Evolutionary conservation across 306 rosid species (phyloP), one percentile per base, ranked within the genome.

Genomic region (Cajanus cajan): DNA sequence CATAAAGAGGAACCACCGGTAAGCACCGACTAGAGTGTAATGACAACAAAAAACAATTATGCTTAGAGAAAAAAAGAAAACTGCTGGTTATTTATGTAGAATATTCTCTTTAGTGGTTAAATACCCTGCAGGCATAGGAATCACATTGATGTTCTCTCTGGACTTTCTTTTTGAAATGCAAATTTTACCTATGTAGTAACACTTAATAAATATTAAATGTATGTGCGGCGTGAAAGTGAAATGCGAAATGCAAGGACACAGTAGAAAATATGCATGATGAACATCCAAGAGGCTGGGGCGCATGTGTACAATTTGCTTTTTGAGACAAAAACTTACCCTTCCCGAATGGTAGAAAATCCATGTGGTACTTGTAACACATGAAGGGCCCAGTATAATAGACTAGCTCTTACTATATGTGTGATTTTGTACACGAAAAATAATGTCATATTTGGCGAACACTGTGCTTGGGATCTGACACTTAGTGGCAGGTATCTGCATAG

Each of bases 261-360:
- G 81, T 83, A 84, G 78, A 71, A 68, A 85, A 72, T 18, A 52
- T 73, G 59, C 39, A 44, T 76, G 68, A 61, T 13, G 69, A 61
- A 63, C 37, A 83, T 65, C 76, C 68, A 69, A 40, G 78, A 68
- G 39, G 41, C 8, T 59, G 33, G 81, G 37, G 81, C 51, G 71
- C 71, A 34, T 40, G 74, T 39, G 78, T 73, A 73, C 54, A 66
- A 78, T 43, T 68, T 74, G 82, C 73, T 69, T 71, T 65, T 63
- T 34, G 54, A 70, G 84, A 78, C 77, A 81, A 82, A 81, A 85
- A 43, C 76, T 82, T 70, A 70, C 54, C 79, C 64, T 57, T 19
- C 66, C 80, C 82, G 75, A 79, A 65, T 45, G 78, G 85, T 75
- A 79, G 84, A 86, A 82, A 86, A 79, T 79, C 86, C 89, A 82